Conservation (phyloP, 192 early-diverging fungal genomes). For the Cetraspora pellucida region DNA sequence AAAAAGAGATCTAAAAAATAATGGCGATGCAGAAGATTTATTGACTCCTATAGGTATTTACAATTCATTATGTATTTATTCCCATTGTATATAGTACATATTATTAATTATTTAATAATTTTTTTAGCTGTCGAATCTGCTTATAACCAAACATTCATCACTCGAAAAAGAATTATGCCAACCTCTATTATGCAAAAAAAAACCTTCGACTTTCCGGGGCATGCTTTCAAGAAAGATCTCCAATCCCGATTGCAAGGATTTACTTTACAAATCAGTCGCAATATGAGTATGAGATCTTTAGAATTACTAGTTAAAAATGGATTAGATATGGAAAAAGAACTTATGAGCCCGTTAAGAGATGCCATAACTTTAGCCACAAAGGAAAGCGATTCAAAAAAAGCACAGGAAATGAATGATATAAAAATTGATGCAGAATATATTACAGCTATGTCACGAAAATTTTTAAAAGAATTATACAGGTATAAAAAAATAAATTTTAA, state of each 20-base stretch:
- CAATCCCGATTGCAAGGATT: background rate
- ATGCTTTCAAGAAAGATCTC: background rate
- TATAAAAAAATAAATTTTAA: background rate
- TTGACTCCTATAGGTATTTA: background rate
- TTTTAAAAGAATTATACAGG: background rate
- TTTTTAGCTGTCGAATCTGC: conserved; percentile 20
- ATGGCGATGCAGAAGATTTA: background rate
- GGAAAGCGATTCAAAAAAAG: background rate
- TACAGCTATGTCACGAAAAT: background rate
- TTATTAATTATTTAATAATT: background rate
- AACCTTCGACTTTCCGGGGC: background rate
- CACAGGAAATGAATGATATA: background rate
- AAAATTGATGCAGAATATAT: background rate
- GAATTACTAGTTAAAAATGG: conserved; percentile 8
- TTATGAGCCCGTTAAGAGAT: background rate
- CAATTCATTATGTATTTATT: background rate
- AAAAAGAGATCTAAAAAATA: background rate
- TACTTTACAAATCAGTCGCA: background rate
- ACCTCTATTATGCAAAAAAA: background rate
- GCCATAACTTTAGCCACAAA: background rate
- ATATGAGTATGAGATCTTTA: conserved; percentile 6
- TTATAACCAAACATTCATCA: conserved; percentile 19
- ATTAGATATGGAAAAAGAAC: conserved; percentile 4
- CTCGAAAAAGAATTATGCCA: background rate
- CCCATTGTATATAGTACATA: background rate